phyloP scores from a whole-genome alignment of 108 stramenopile genomes.

The Skeletonema menzelii region DNA sequence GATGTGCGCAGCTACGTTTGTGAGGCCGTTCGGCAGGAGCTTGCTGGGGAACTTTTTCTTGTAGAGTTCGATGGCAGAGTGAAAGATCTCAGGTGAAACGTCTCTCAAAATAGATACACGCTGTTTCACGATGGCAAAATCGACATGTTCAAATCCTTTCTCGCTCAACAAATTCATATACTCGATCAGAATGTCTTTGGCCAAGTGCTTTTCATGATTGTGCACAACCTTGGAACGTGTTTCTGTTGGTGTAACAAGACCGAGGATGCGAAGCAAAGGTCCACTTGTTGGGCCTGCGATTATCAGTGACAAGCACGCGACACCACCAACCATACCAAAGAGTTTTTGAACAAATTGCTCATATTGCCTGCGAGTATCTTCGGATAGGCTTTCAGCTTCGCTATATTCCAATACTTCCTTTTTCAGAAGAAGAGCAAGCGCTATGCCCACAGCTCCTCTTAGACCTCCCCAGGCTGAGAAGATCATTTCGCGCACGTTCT shows the following conservation, averaged over 20 bases:
- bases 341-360: constrained; percentile 1
- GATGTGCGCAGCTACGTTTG: not conserved
- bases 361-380: not conserved
- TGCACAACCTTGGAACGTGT: constrained; percentile 1
- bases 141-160: constrained; percentile 13
- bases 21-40: not conserved
- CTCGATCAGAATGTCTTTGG: constrained; percentile 4
- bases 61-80: constrained; percentile 9
- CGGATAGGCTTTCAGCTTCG: not conserved
- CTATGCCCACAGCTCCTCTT: constrained; percentile 85
- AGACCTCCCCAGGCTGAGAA: constrained; percentile 82
- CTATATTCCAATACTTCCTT: constrained; percentile 42
- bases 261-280: constrained; percentile 4
- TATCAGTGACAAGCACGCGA: constrained; percentile 9
- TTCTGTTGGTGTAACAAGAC: not conserved
- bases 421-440: constrained; percentile 74
- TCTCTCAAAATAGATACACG: constrained; percentile 25
- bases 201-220: not conserved
- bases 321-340: constrained; percentile 13
- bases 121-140: constrained; percentile 24
- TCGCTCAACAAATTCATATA: constrained; percentile 11
- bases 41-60: constrained; percentile 11
- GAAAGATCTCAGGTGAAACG: constrained; percentile 18
- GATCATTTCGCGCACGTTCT: constrained; percentile 54
- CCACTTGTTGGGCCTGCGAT: constrained; percentile 7